Evolutionary conservation across 805 yeast genomes (phyloP).

Genomic region (Wickerhamiella occidentalis): DNA sequence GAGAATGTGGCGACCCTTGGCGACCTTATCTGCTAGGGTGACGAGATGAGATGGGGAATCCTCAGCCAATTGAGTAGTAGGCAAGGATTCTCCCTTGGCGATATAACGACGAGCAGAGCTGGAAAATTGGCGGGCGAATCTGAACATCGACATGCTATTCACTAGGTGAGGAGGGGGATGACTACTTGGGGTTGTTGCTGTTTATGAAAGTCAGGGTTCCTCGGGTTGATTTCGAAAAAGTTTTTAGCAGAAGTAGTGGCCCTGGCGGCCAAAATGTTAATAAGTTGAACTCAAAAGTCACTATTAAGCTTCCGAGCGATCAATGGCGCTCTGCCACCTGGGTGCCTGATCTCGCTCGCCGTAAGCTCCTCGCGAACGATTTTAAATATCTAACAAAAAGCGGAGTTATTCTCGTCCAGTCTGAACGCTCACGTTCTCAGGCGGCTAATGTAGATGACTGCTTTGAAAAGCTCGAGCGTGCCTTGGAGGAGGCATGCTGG

Average conservation of each 20-base stretch:
- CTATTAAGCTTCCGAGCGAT: conserved; percentile 36
- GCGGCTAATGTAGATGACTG: conserved; percentile 48
- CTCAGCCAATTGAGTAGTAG: conserved; percentile 42
- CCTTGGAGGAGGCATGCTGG: conserved; percentile 36
- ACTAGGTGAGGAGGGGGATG: neutral
- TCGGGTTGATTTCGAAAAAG: conserved; percentile 32
- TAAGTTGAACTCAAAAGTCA: conserved; percentile 54
- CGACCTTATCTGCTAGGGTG: conserved; percentile 39
- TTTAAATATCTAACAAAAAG: conserved; percentile 44
- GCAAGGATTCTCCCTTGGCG: conserved; percentile 49
- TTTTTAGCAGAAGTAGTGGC: conserved; percentile 55
- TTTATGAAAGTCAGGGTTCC: conserved; percentile 6
- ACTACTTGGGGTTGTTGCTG: neutral
- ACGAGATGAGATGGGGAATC: conserved; percentile 54
- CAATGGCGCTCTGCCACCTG: conserved; percentile 40
- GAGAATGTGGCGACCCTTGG: conserved; percentile 40
- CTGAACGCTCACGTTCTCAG: conserved; percentile 48
- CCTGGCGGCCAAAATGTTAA: conserved; percentile 87
- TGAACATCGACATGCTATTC: neutral
- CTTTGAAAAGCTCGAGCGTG: conserved; percentile 43
- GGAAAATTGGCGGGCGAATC: conserved; percentile 15
- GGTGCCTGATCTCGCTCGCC: conserved; percentile 45
- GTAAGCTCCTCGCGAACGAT: conserved; percentile 27
- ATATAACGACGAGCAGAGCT: conserved; percentile 27
- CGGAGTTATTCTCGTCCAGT: conserved; percentile 47